phyloP scores from a whole-genome alignment of 495 filamentous ascomycete genomes.

The Neurospora africana region DNA sequence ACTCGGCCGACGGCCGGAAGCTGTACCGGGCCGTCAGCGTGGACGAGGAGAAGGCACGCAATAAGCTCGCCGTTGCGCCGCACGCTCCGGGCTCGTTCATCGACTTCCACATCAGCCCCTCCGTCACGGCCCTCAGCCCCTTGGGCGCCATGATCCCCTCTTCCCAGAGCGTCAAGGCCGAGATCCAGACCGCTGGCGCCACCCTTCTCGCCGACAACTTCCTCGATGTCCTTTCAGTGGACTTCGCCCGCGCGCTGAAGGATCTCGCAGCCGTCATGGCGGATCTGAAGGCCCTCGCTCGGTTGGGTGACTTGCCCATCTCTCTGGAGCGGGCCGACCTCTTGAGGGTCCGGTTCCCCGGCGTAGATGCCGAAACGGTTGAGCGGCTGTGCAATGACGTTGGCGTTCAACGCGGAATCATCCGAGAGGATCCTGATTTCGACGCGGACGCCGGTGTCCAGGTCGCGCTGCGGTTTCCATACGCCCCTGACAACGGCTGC shows the following conservation, averaged over 20 bases:
- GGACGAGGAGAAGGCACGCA: slow-evolving; percentile 58
- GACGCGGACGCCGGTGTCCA: slow-evolving; percentile 47
- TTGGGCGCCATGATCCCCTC: slow-evolving; percentile 36
- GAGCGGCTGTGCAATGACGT: slow-evolving; percentile 78
- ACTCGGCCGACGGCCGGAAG: slow-evolving; percentile 60
- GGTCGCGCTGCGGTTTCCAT: slow-evolving; percentile 76
- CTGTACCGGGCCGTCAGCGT: slow-evolving; percentile 59
- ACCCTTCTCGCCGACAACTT: slow-evolving; percentile 71
- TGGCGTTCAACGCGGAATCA: slow-evolving; percentile 64
- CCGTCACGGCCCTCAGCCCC: slow-evolving; percentile 69
- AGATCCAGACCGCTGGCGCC: slow-evolving; percentile 18
- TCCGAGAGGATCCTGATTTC: slow-evolving; percentile 71
- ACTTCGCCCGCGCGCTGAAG: slow-evolving; percentile 80
- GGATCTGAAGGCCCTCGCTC: slow-evolving; percentile 66
- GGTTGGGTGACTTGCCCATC: slow-evolving; percentile 75
- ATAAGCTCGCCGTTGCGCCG: slow-evolving; percentile 47
- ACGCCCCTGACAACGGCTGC: slow-evolving; percentile 46
- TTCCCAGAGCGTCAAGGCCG: slow-evolving; percentile 22
- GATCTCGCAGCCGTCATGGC: slow-evolving; percentile 69
- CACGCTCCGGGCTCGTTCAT: slow-evolving; percentile 63
- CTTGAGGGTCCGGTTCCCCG: slow-evolving; percentile 77
- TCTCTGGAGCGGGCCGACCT: slow-evolving; percentile 47
- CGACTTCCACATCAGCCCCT: slow-evolving; percentile 80
- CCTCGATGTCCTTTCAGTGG: slow-evolving; percentile 70
- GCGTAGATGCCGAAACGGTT: slow-evolving; percentile 77